A percentile compares a stretch with the other conserved stretches of the same genome.
Evolutionary conservation across 2,329 filamentous ascomycete genomes (phyloP).

Genomic region (Cryphonectria radicalis): DNA sequence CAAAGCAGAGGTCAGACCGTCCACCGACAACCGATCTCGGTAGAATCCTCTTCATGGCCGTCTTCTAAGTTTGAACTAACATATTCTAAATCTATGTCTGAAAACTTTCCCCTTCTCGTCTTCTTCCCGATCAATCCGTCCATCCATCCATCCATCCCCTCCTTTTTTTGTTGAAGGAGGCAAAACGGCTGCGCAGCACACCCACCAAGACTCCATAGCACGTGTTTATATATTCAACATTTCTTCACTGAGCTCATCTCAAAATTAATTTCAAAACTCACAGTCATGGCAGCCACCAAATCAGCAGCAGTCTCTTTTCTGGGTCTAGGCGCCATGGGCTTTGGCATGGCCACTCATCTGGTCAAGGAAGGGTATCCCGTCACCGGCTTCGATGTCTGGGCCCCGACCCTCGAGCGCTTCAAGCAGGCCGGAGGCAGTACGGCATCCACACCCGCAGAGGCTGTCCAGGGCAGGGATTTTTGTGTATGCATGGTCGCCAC

Average conservation of each 20-base stretch:
- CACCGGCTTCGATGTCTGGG: slow-evolving; percentile 73
- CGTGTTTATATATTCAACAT: no score
- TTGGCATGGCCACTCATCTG: slow-evolving; percentile 78
- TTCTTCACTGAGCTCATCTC: neutral
- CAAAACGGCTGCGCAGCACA: no score
- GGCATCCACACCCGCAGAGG: slow-evolving; percentile 63
- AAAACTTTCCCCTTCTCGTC: neutral
- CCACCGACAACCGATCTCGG: slow-evolving; percentile 16
- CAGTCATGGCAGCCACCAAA: slow-evolving; percentile 40
- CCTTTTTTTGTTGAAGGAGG: no score
- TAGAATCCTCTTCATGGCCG: neutral
- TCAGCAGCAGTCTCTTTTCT: slow-evolving; percentile 63
- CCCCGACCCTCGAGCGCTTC: slow-evolving; percentile 69
- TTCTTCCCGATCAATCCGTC: neutral
- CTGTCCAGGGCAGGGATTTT: slow-evolving; percentile 62
- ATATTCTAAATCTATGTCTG: neutral
- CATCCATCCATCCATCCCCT: neutral
- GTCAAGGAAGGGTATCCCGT: slow-evolving; percentile 69
- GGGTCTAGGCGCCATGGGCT: slow-evolving; percentile 81
- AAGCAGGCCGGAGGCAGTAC: slow-evolving; percentile 62
- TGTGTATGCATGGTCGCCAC: slow-evolving; percentile 79
- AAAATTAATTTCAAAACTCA: no score
- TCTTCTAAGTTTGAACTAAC: neutral
- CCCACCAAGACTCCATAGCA: no score
- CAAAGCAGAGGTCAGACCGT: neutral